A percentile compares a stretch with the other conserved stretches of the same genome.
Evolutionary conservation across 2,329 filamentous ascomycete genomes (phyloP).

Genomic region (Cryphonectria parasitica): DNA sequence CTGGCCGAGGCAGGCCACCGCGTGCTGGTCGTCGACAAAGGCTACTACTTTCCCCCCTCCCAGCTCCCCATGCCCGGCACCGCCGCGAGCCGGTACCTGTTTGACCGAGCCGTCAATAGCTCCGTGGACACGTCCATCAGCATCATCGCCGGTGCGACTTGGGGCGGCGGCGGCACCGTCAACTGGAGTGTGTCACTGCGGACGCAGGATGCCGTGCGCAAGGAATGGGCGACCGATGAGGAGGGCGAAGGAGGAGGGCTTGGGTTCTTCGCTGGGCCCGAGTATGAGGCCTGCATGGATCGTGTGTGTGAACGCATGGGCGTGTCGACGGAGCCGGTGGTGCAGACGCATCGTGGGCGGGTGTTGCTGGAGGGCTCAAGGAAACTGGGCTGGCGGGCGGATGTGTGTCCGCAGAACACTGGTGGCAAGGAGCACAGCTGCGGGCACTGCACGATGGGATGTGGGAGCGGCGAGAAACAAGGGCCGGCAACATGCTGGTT

Average conservation of each 20-base stretch:
- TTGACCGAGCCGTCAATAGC: conserved; percentile 63
- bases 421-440: conserved; percentile 75
- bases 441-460: conserved; percentile 65
- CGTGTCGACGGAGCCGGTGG: conserved; percentile 65
- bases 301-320: conserved; percentile 80
- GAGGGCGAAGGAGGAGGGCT: conserved; percentile 52
- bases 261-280: conserved; percentile 71
- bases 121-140: conserved; percentile 60
- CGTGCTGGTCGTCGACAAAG: conserved; percentile 82
- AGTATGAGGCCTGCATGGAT: conserved; percentile 80
- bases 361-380: conserved; percentile 75
- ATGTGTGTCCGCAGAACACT: conserved; percentile 78
- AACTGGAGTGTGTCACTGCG: conserved; percentile 74
- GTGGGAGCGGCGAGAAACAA: conserved; percentile 72
- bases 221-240: conserved; percentile 71
- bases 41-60: conserved; percentile 71
- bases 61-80: conserved; percentile 72
- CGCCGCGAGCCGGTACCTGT: conserved; percentile 65
- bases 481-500: conserved; percentile 78
- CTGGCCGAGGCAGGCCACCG: conserved; percentile 74
- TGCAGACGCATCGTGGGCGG: conserved; percentile 74
- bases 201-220: conserved; percentile 75
- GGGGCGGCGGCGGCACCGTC: conserved; percentile 81
- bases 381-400: conserved; percentile 73
- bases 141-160: conserved; percentile 69